Conservation (phyloP, 805 yeast species). For the Priceomyces melissophilus region DNA sequence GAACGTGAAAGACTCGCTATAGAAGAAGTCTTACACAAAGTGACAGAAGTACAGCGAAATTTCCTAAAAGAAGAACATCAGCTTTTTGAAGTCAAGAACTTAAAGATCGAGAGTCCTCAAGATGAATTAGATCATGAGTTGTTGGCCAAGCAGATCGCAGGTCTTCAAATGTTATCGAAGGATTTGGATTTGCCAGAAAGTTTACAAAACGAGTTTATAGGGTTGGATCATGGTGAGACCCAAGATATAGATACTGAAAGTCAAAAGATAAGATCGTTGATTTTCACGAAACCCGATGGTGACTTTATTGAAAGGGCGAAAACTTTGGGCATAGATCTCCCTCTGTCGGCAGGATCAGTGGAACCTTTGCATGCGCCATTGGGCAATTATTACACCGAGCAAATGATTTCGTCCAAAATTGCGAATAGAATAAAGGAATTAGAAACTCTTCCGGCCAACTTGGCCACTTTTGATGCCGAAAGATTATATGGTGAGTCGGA, state of each 20-base stretch:
- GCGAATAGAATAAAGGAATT: constrained; percentile 56
- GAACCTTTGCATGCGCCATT: constrained; percentile 40
- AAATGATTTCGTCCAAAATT: constrained; percentile 50
- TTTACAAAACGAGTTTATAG: constrained; percentile 38
- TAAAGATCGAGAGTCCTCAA: constrained; percentile 9
- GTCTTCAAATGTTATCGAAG: constrained; percentile 60
- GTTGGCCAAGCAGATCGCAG: constrained; percentile 57
- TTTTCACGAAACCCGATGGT: constrained; percentile 2
- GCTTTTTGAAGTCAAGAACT: constrained; percentile 16
- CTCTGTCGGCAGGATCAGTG: constrained; percentile 17
- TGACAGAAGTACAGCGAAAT: constrained; percentile 24
- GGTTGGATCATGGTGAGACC: constrained; percentile 1
- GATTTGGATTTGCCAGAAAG: constrained; percentile 62
- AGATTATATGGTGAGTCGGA: constrained; percentile 25
- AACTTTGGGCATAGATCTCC: constrained; percentile 35
- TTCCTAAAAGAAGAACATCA: constrained; percentile 19
- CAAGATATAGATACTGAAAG: constrained; percentile 1
- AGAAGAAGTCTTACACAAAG: constrained; percentile 26
- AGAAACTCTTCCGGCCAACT: constrained; percentile 64
- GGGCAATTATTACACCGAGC: constrained; percentile 53
- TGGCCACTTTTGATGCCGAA: constrained; percentile 52
- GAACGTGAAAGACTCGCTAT: constrained; percentile 21
- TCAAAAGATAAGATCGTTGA: constrained; percentile 7
- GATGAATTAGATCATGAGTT: constrained; percentile 35
- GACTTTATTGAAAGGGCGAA: constrained; percentile 35